These are phyloP conservation scores for Sporothrix sp. DNA, from an alignment of 2,329 filamentous ascomycete genomes.

Conservation along the genomic window DNA sequence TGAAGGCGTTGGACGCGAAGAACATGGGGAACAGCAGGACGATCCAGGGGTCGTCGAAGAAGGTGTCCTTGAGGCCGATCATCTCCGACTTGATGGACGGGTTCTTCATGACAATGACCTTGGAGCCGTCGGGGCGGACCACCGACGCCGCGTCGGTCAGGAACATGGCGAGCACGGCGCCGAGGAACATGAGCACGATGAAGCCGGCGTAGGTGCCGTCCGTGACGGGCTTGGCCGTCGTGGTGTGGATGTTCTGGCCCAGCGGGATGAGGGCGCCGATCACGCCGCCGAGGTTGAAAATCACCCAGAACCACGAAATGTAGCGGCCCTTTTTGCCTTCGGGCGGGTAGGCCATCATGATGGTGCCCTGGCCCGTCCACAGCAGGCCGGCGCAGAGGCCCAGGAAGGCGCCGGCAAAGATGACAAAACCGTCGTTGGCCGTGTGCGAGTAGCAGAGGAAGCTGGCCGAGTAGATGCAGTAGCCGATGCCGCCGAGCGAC, in stretches of 20 bases:
- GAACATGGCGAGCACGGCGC: conserved; percentile 54
- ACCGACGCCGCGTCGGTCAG: conserved; percentile 65
- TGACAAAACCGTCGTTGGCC: conserved; percentile 57
- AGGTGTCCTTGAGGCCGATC: conserved; percentile 62
- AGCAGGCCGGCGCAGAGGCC: conserved; percentile 71
- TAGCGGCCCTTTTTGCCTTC: conserved; percentile 78
- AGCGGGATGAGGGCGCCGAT: conserved; percentile 74
- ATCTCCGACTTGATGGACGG: conserved; percentile 78
- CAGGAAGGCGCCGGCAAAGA: conserved; percentile 66
- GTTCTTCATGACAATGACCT: conserved; percentile 82
- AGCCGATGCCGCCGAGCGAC: conserved; percentile 64
- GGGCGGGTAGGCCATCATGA: conserved; percentile 82
- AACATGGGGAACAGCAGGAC: conserved; percentile 74
- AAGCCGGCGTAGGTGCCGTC: conserved; percentile 22
- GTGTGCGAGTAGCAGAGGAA: conserved; percentile 65
- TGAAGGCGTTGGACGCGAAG: conserved; percentile 70
- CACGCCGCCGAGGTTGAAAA: conserved; percentile 86
- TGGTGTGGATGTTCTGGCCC: conserved; percentile 45
- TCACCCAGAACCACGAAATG: conserved; percentile 88
- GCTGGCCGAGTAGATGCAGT: conserved; percentile 62
- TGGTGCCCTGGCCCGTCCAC: conserved; percentile 74
- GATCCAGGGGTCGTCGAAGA: conserved; percentile 62
- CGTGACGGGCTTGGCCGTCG: conserved; percentile 32
- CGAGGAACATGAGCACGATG: conserved; percentile 21
- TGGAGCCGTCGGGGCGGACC: conserved; percentile 65